A percentile compares a stretch with the other conserved stretches of the same genome.
Evolutionary conservation across 1,284 basidiomycete species (phyloP).

Genomic region (Ganoderma sinense): DNA sequence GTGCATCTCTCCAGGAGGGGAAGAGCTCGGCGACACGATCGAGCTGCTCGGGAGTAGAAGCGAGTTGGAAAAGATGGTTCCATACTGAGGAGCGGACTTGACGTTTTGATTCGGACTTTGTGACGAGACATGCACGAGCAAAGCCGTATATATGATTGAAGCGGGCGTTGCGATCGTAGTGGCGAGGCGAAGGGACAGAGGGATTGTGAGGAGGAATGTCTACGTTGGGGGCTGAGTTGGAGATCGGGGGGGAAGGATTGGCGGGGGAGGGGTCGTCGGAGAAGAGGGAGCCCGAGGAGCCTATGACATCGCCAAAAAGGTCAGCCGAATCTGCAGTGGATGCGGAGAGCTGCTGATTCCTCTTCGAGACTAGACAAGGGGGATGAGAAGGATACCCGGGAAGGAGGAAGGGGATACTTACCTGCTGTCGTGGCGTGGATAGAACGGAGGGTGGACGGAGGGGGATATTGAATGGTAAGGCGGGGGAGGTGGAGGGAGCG

Average conservation of each 20-base stretch:
- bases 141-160: conserved; percentile 39
- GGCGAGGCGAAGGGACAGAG: conserved; percentile 18
- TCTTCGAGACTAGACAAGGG: conserved; percentile 30
- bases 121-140: conserved; percentile 36
- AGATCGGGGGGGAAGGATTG: conserved; percentile 5
- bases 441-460: conserved; percentile 2
- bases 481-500: conserved; percentile 3
- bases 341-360: conserved; percentile 23
- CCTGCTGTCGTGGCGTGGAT: conserved; percentile 30
- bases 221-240: conserved; percentile 1
- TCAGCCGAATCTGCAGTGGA: conserved; percentile 24
- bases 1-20: conserved; percentile 54
- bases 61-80: conserved; percentile 57
- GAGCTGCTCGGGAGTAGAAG: conserved; percentile 54
- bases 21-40: conserved; percentile 52
- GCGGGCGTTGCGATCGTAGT: conserved; percentile 31
- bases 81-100: conserved; percentile 47
- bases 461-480: not conserved
- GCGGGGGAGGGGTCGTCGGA: conserved; percentile 14
- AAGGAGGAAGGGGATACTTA: conserved; percentile 6
- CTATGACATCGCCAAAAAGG: conserved; percentile 30
- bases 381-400: not conserved
- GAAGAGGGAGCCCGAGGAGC: conserved; percentile 23
- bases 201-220: conserved; percentile 15
- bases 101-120: conserved; percentile 21